Percentiles rank a stretch among this genome's conserved stretches.
phyloP scores from a whole-genome alignment of 2,329 filamentous ascomycete genomes.

The Hypomyces perniciosus region DNA sequence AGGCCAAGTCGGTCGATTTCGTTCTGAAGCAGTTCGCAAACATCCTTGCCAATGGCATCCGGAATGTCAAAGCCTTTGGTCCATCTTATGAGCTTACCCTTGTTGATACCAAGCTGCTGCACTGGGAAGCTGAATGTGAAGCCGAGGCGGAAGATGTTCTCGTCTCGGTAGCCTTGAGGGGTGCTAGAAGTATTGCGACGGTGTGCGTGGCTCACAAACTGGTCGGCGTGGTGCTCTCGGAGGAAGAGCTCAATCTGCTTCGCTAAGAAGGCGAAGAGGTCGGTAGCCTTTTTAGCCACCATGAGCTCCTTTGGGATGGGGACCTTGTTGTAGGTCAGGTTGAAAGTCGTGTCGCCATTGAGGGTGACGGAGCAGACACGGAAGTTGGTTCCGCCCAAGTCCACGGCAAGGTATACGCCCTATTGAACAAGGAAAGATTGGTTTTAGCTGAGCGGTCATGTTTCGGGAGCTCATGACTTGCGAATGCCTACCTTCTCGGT shows the following conservation, averaged over 20 bases:
- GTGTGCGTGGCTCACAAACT: constrained; percentile 66
- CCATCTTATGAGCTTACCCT: constrained; percentile 90
- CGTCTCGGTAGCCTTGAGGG: constrained; percentile 55
- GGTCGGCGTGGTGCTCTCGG: constrained; percentile 78
- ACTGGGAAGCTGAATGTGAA: constrained; percentile 99
- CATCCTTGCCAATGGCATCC: constrained; percentile 91
- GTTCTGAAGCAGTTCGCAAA: constrained; percentile 79
- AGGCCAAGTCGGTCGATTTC: constrained; percentile 84
- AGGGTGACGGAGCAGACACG: constrained; percentile 92
- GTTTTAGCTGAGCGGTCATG: neutral
- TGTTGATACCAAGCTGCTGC: constrained; percentile 90
- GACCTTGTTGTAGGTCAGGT: constrained; percentile 86
- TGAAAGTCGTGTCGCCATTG: constrained; percentile 92
- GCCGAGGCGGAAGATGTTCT: constrained; percentile 86
- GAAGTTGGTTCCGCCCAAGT: constrained; percentile 98
- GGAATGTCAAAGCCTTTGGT: constrained; percentile 97
- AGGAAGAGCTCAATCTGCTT: constrained; percentile 89
- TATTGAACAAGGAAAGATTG: constrained; percentile 29
- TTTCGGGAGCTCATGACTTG: neutral
- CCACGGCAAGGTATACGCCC: constrained; percentile 93
- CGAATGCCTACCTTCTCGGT: constrained; percentile 73
- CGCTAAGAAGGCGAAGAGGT: constrained; percentile 88
- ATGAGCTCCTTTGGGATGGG: constrained; percentile 86
- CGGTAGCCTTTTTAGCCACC: constrained; percentile 76
- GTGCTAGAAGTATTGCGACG: constrained; percentile 57